Evolutionary conservation across 257 asterid genomes (phyloP), one percentile per base, ranked within the genome.

Genomic region (Plantago ovata): DNA sequence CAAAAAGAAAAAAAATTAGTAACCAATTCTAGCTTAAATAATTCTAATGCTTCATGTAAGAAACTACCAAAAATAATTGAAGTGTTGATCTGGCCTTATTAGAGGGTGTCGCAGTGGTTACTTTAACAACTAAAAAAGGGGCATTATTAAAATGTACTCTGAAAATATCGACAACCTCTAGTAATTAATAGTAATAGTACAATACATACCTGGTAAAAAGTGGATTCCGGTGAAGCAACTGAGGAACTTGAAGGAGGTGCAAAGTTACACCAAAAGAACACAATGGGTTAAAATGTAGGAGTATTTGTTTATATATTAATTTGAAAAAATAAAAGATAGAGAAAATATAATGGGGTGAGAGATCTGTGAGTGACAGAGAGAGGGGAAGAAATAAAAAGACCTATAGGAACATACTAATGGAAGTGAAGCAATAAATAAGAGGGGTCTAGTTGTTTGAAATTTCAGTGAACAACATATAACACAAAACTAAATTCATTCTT

Each of bases 381-480:
- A 66, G 56, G 56, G 44, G 75, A 49, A 66, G 53, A 48, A 67
- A 61, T 48, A 53, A 71, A 71, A 68, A 58, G 74, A 81, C 72
- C 75, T 81, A 81, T 75, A 77, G 78, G 47, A 45, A 23, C 22
- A 48, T 5, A 24, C 32, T 24, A 55, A 1, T n/a, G 44, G 56
- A 63, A 46, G 53, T 41, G 69, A 41, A 45, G 77, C 84, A 73
- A 68, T 78, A 68, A 81, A 81, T 78, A 39, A 65, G 50, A 49
- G 74, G 68, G 69, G 62, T 55, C 43, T 51, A 60, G 51, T 52
- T 62, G 68, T 60, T 70, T 69, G 67, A 42, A 52, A 40, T 43
- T 13, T 38, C 19, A 7, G 14, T 14, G 33, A 23, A 40, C 12
- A 22, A 15, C 3, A 45, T n/a, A 42, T 42, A 14, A 46, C 12